Percentiles rank a stretch among this genome's conserved stretches.
These are phyloP conservation scores for Nadsonia commutata DNA, from an alignment of 1,139 yeast genomes.

Conservation along the genomic window DNA sequence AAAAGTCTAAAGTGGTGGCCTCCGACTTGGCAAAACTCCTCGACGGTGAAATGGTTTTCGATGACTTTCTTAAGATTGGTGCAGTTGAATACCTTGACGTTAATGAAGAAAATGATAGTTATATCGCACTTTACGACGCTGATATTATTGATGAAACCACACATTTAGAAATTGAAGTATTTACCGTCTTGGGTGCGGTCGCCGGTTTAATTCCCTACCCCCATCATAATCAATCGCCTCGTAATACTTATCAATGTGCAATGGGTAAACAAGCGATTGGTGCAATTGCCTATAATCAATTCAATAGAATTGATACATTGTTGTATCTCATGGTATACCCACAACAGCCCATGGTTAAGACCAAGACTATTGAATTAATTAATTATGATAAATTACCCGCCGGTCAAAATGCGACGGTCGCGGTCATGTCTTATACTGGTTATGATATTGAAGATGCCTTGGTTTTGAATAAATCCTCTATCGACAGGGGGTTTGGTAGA, in stretches of 20 bases:
- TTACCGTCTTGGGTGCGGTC: conserved; percentile 92
- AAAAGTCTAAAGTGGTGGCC: conserved; percentile 54
- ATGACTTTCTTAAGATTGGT: conserved; percentile 75
- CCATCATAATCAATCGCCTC: conserved; percentile 96
- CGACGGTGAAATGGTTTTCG: conserved; percentile 66
- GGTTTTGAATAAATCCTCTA: conserved; percentile 79
- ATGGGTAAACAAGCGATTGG: conserved; percentile 99
- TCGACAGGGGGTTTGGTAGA: conserved; percentile 95
- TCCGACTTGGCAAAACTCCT: conserved; percentile 48
- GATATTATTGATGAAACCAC: conserved; percentile 48
- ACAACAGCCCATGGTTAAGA: conserved; percentile 97
- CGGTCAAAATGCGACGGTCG: conserved; percentile 97
- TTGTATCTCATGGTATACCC: conserved; percentile 94
- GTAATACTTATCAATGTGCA: conserved; percentile 98
- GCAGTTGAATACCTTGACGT: conserved; percentile 93
- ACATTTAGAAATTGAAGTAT: conserved; percentile 92
- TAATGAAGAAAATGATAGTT: conserved; percentile 92
- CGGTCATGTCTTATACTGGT: conserved; percentile 98
- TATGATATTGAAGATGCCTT: conserved; percentile 99
- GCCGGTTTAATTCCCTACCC: conserved; percentile 99
- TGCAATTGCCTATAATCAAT: conserved; percentile 94
- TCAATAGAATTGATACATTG: conserved; percentile 86
- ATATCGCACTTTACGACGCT: conserved; percentile 77
- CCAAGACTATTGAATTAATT: conserved; percentile 89
- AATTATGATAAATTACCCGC: conserved; percentile 96